phyloP scores from a whole-genome alignment of 495 filamentous ascomycete genomes.

The Tuber umbilicatum region DNA sequence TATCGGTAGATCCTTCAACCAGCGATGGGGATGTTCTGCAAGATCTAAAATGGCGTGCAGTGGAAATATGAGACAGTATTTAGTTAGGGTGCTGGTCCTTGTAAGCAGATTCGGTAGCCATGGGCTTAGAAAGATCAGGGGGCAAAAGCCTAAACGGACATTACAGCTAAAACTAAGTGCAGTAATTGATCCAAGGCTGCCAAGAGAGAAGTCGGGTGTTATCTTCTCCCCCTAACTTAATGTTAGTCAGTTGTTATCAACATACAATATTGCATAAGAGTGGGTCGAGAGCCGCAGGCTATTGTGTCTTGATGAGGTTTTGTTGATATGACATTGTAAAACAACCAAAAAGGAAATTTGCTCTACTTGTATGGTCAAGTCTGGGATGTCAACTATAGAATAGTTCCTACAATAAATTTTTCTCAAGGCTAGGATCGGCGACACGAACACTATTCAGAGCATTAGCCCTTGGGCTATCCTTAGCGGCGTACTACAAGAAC shows the following conservation, averaged over 20 bases:
- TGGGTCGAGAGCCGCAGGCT: neutral
- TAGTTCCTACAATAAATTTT: neutral
- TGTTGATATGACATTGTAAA: neutral
- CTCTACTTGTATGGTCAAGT: neutral
- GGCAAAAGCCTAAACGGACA: too few relatives aligned
- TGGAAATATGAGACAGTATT: too few relatives aligned
- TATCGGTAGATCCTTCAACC: neutral
- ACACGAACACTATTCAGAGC: neutral
- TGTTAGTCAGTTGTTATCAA: neutral
- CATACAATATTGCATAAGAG: too few relatives aligned
- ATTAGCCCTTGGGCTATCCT: neutral
- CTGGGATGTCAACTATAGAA: neutral
- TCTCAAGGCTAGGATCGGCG: neutral
- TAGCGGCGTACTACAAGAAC: neutral
- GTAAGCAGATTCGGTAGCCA: neutral
- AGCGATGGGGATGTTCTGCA: neutral
- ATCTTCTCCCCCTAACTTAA: neutral
- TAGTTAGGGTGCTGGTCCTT: neutral
- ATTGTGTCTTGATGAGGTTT: neutral
- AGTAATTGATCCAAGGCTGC: too few relatives aligned
- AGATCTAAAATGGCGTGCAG: neutral
- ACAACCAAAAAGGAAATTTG: neutral
- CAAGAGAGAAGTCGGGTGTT: neutral
- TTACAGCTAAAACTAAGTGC: too few relatives aligned
- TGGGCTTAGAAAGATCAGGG: too few relatives aligned